Evolutionary conservation across 2,329 filamentous ascomycete genomes (phyloP).

Genomic region (Alternaria arbusti): DNA sequence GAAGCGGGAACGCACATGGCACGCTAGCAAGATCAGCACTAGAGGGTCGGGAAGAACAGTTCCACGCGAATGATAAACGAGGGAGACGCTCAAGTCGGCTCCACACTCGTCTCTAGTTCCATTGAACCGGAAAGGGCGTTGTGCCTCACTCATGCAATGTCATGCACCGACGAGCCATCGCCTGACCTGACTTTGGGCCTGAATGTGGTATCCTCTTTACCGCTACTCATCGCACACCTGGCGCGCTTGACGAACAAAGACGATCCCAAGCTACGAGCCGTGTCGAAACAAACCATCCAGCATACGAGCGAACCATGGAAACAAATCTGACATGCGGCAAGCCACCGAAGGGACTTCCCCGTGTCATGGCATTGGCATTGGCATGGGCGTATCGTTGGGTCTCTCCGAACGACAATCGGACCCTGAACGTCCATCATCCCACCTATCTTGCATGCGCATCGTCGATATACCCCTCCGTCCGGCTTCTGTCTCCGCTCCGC

Average conservation of each 20-base stretch:
- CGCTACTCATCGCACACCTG: neutral
- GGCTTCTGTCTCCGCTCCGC: neutral
- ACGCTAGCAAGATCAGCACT: slow-evolving; percentile 11
- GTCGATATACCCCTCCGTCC: neutral
- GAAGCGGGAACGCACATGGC: slow-evolving; percentile 14
- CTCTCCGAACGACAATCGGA: neutral
- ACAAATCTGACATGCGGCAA: neutral
- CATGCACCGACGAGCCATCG: neutral
- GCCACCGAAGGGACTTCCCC: neutral
- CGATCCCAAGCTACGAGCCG: neutral
- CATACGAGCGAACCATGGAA: neutral
- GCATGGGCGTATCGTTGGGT: neutral
- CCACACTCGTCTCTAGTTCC: neutral
- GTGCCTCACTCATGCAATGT: neutral
- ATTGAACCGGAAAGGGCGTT: neutral
- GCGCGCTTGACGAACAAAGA: neutral
- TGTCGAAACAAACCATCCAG: neutral
- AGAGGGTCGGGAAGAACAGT: slow-evolving; percentile 2
- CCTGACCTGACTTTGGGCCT: neutral
- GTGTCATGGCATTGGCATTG: neutral
- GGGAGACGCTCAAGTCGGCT: neutral
- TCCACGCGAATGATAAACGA: slow-evolving; percentile 11
- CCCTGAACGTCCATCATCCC: neutral
- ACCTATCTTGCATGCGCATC: neutral
- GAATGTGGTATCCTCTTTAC: neutral